Percentiles rank a stretch among this genome's conserved stretches.
phyloP scores from a whole-genome alignment of 148 eudicot genomes.

The Bassia scoparia region DNA sequence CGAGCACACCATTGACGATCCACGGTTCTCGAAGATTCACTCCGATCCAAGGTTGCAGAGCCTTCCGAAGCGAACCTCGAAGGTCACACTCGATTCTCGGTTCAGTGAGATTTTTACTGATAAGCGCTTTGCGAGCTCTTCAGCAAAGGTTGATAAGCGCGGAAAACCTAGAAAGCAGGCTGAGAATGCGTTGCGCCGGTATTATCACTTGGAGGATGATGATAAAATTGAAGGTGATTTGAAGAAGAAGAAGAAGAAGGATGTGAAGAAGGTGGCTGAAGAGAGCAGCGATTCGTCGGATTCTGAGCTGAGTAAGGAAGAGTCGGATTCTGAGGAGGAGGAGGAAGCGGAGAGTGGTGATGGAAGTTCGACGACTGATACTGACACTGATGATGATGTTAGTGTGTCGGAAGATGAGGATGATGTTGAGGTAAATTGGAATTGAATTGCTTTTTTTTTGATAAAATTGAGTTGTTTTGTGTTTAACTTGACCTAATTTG shows the following conservation, averaged over 20 bases:
- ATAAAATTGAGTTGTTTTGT: neutral
- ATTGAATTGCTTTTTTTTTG: neutral
- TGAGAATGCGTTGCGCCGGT: constrained; percentile 45
- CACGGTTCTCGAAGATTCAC: constrained; percentile 59
- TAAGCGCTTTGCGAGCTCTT: constrained; percentile 49
- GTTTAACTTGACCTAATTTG: neutral
- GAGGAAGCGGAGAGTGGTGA: constrained; percentile 29
- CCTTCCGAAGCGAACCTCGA: constrained; percentile 49
- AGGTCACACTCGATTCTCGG: constrained; percentile 65
- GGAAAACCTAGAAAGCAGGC: constrained; percentile 47
- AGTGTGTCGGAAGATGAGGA: constrained; percentile 44
- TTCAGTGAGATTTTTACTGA: constrained; percentile 60
- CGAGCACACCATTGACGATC: constrained; percentile 39
- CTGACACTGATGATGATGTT: constrained; percentile 43
- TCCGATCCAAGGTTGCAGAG: constrained; percentile 77
- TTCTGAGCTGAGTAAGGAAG: constrained; percentile 25
- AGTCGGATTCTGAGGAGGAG: constrained; percentile 29
- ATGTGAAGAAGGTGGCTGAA: constrained; percentile 24
- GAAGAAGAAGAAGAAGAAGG: constrained; percentile 16
- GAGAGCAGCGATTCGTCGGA: constrained; percentile 22
- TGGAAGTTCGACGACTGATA: constrained; percentile 38
- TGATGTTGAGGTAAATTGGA: constrained; percentile 38
- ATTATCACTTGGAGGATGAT: constrained; percentile 50
- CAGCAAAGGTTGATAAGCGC: constrained; percentile 66
- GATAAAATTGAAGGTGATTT: constrained; percentile 15